Evolutionary conservation across 78 protist species (phyloP).

Genomic region (Chrysochromulina parva): DNA sequence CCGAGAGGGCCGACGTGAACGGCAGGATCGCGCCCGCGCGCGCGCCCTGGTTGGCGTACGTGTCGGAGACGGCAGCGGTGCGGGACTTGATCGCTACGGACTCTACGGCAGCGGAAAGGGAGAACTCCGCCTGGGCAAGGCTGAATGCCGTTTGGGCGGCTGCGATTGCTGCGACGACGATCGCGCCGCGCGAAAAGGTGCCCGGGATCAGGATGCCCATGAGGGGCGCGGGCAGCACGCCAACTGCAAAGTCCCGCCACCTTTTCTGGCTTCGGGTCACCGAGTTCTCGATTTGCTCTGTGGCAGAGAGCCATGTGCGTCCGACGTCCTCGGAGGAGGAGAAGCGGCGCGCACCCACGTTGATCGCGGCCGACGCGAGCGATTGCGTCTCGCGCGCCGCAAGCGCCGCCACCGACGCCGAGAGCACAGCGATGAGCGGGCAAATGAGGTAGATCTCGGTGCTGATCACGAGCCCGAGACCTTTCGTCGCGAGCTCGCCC

Average conservation of each 20-base stretch:
- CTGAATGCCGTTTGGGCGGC: neutral
- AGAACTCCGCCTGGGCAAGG: neutral
- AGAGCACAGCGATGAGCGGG: neutral
- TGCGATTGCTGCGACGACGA: neutral
- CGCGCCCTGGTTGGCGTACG: slow-evolving; percentile 22
- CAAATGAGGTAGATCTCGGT: neutral
- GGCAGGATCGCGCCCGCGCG: slow-evolving; percentile 17
- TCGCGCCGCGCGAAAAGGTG: neutral
- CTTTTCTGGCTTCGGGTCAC: neutral
- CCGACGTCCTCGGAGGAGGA: neutral
- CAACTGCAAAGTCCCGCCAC: neutral
- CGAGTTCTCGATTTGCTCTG: neutral
- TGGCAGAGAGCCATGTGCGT: neutral
- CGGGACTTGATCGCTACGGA: neutral
- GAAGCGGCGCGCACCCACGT: neutral
- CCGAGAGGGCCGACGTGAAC: slow-evolving; percentile 22
- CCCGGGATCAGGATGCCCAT: neutral
- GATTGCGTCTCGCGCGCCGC: neutral
- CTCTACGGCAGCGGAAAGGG: neutral
- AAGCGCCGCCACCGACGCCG: slow-evolving; percentile 5
- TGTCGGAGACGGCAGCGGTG: neutral
- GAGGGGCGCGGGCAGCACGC: neutral
- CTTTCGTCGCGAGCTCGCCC: neutral
- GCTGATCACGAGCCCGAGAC: neutral
- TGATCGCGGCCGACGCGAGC: neutral